Evolutionary conservation across 352 stramenopile species (phyloP), one percentile per base, ranked within the genome.

Genomic region (Plasmopara muralis): DNA sequence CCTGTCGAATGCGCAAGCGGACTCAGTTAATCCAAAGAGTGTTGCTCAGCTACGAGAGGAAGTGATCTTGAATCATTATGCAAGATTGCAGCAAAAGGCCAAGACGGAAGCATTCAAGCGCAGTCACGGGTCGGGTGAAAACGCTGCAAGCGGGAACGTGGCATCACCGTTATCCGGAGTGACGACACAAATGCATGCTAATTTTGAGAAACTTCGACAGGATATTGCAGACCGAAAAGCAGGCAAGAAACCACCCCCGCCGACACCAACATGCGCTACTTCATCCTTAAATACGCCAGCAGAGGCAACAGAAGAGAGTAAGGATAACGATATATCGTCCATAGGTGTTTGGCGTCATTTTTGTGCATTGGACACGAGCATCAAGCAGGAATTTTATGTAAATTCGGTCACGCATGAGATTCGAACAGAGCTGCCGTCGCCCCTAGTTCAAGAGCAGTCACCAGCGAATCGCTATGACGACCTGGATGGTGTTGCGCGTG

Each of bases 11-110:
- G 83, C 83, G 6, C 83, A 93, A 46, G 73, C 77, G 8, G 83
- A 93, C 56, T 91, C 83, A 35, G 73, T 76, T 28, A 78, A 89
- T 31, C 83, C 83, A 5, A 93, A 91, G 55, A 78, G 64, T 9
- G 59, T 64, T 2, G 62, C 67, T 25, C 60, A 88, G 53, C 48
- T 93, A 5, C 67, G 81, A 25, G 67, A 85, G 0, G 71, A 93
- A 67, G 80, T 93, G 14, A 55, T 87, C 39, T 59, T 56, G 5
- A 89, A 85, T 51, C 83, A 89, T 45, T 68, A 74, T 43, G 65
- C 76, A 25, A 68, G 80, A 16, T 68, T 85, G 38, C 72, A 87
- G 43, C 74, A 85, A 47, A 89, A 86, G 48, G 55, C 66, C 42
- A 70, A 77, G 50, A 45, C 67, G 28, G 68, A 83, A 15, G 53